Evolutionary conservation across 1,284 basidiomycete species (phyloP), one percentile per base, ranked within the genome.

Genomic region (Agroathelia rolfsii): DNA sequence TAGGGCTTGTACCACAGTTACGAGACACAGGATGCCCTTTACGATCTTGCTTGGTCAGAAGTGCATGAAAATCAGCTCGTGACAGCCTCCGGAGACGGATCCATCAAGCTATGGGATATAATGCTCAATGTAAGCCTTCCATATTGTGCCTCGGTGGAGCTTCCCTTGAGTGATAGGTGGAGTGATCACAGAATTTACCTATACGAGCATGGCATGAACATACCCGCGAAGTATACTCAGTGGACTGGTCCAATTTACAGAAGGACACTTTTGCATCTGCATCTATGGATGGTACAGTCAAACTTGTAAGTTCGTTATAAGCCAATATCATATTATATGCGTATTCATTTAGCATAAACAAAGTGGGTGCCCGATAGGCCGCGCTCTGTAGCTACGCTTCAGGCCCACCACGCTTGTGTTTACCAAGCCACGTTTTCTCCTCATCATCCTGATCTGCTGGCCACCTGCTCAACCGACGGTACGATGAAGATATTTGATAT

Each of bases 201-300:
- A 83, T 97, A 37, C 76, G 79, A 37, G 76, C 76, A 32, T 98
- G 93, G 93, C 79, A 87, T 44, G 94, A 97, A 56, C 94, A 98
- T 53, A 72, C 76, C 5, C 73, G 82, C 27, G 94, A 98, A 52
- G 87, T 92, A 5, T 93, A 89, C 59, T 84, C 83, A n/a, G 74
- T 96, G 8, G 89, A 98, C 55, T 98, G 94, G 94, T 93, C 85
- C 42, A 97, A 96, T 55, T 58, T 95, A 38, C 78, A 85, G 46
- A 98, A 98, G 55, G 81, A 89, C 40, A 68, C 75, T 1, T 97
- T 98, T 55, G 74, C 75, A 4, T 92, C 88, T 2, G 75, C 81
- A 1, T 88, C 83, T 14, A 97, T 94, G 94, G 94, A 98, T 52
- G 88, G 87, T 18, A 76, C 70, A 3, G 72, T 94, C 23, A 93